Conservation (phyloP, 208 protist genomes). For the Leishmania major region DNA sequence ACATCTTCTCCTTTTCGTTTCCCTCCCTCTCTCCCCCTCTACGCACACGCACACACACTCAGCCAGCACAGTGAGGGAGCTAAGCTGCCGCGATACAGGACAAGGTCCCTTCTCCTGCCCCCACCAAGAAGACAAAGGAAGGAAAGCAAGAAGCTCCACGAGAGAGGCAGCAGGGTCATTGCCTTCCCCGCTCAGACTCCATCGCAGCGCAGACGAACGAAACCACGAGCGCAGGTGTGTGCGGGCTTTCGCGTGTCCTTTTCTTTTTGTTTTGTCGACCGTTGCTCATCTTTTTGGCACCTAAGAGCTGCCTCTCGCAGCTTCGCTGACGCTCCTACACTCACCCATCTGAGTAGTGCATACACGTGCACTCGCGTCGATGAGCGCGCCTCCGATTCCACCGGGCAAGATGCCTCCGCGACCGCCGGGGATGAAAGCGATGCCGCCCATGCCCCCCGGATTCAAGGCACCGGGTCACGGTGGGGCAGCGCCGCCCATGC, state of each 20-base stretch:
- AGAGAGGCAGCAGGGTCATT: not conserved
- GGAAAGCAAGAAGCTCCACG: not conserved
- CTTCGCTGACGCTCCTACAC: not conserved
- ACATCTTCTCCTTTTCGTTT: not conserved
- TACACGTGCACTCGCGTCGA: not conserved
- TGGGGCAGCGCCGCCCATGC: conserved; percentile 25
- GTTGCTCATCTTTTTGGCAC: not conserved
- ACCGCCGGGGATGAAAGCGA: conserved; percentile 27
- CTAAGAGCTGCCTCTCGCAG: not conserved
- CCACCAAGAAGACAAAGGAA: not conserved
- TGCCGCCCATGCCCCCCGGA: conserved; percentile 48
- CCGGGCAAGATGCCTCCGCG: conserved; percentile 26
- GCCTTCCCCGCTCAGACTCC: not conserved
- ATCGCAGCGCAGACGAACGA: not conserved
- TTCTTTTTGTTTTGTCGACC: not conserved
- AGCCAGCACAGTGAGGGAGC: not conserved
- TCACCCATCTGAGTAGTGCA: not conserved
- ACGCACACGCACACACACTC: not conserved
- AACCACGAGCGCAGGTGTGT: not conserved
- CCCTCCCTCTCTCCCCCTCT: not conserved
- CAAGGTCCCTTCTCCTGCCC: not conserved
- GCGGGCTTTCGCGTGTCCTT: not conserved
- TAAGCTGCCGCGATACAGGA: not conserved
- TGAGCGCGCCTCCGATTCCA: conserved; percentile 36
- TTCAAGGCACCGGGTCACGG: conserved; percentile 1